These are phyloP conservation scores for Leptodermis oblonga DNA, from an alignment of 257 asterid genomes.

Conservation along the genomic window DNA sequence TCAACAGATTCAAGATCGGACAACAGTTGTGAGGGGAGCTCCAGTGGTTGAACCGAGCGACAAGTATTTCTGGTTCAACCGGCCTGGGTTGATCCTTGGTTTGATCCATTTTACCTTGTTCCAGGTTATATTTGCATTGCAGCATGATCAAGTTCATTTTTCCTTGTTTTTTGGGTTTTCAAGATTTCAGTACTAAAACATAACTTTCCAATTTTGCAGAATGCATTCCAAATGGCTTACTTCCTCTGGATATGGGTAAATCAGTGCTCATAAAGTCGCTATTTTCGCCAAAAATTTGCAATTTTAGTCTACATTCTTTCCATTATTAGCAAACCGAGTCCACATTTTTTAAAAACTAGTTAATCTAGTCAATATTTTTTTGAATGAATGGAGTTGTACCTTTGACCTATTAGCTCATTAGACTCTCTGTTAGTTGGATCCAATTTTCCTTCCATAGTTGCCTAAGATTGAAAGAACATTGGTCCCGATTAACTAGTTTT, in stretches of 20 bases:
- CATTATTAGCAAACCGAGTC: too few species aligned
- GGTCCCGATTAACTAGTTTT: too few species aligned
- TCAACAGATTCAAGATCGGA: conserved; percentile 26
- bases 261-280: neutral
- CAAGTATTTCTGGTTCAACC: conserved; percentile 30
- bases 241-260: conserved; percentile 36
- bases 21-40: conserved; percentile 23
- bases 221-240: conserved; percentile 33
- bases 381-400: too few species aligned
- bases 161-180: neutral
- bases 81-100: conserved; percentile 25
- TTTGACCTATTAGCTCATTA: too few species aligned
- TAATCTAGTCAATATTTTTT: too few species aligned
- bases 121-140: conserved; percentile 17
- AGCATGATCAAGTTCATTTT: neutral
- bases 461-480: too few species aligned
- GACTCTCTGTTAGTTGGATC: too few species aligned
- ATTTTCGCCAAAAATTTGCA: too few species aligned
- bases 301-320: too few species aligned
- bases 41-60: conserved; percentile 24
- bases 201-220: conserved; percentile 7
- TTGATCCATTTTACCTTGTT: conserved; percentile 32
- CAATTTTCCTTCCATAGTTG: too few species aligned
- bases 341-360: too few species aligned
- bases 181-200: neutral